phyloP scores from a whole-genome alignment of 1,284 basidiomycete genomes.

The Moniliophthora roreri region DNA sequence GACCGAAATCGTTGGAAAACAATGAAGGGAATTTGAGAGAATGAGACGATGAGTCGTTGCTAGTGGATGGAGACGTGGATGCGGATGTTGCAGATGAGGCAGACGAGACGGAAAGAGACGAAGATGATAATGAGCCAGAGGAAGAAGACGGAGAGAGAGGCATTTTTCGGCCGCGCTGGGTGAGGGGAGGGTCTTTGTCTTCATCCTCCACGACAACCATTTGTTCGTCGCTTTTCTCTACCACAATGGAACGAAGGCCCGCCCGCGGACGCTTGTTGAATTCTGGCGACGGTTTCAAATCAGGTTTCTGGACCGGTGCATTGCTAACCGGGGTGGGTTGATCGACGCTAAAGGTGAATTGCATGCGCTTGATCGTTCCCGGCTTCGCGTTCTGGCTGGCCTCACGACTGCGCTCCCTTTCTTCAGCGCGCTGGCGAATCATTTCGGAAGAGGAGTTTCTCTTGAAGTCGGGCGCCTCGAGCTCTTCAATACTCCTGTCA shows the following conservation, averaged over 20 bases:
- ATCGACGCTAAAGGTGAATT: conserved; percentile 82
- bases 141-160: conserved; percentile 11
- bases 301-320: conserved; percentile 57
- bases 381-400: conserved; percentile 60
- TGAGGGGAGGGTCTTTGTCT: conserved; percentile 37
- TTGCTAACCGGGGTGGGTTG: conserved; percentile 52
- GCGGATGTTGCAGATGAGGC: neutral
- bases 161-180: conserved; percentile 39
- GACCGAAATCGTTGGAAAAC: conserved; percentile 72
- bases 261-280: conserved; percentile 49
- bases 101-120: conserved; percentile 4
- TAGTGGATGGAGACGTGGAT: conserved; percentile 7
- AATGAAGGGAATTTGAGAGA: conserved; percentile 65
- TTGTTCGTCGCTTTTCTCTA: conserved; percentile 25
- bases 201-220: conserved; percentile 30
- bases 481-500: conserved; percentile 72
- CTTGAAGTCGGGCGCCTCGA: conserved; percentile 76
- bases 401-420: conserved; percentile 76
- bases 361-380: conserved; percentile 78
- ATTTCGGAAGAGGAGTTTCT: conserved; percentile 73
- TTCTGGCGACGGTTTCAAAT: conserved; percentile 64
- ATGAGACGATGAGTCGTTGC: conserved; percentile 22
- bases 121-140: conserved; percentile 8
- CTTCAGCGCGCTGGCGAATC: conserved; percentile 72
- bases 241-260: conserved; percentile 13